Base-by-base conservation (phyloP, 1,139 yeast species). In the Candida labiduridarum region DNA sequence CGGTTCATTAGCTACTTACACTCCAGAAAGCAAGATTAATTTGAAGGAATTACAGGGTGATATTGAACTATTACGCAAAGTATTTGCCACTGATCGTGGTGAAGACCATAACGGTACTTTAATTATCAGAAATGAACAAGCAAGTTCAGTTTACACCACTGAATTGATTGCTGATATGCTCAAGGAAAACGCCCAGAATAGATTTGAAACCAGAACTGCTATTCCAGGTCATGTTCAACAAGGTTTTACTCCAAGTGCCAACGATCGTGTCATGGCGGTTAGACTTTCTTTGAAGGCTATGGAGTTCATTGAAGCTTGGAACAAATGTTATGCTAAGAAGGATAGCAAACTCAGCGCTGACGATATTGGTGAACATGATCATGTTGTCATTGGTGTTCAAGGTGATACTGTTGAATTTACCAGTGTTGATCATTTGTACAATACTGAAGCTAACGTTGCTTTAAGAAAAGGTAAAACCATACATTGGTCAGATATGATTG, bases 1-100 rank as follows among this genome's bases (percentile, higher is more conserved):
- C 44, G 99, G 99, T 53, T 96, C 98, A 1, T 84, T 88, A 58
- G 96, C 96, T 8, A 89, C 94, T 7, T 94, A 92, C 67, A 89
- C 91, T 16, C 99, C 99, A 12, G 99, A 94, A 67, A 85, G 86
- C 57, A 89, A 90, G 49, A 87, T 92, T 52, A 74, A 84, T 39
- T 77, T 94, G 60, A 78, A 79, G 46, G 87, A 85, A 60, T 72
- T 94, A 56, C 88, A 88, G 55, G 53, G 55, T 51, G 68, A 63
- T 52, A 61, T 65, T 35, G 56, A 52, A 36, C 55, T 58, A 16
- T 59, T 64, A 35, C 60, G 60, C 39, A 59, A 59, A 44, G 82
- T 86, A 16, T 94, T 89, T 66, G 80, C 79, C 29, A 72, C 77
- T 50, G 96, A 92, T 62, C 79, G 85, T 57, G 98, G 98, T 52